Conservation (phyloP, 1,284 basidiomycete species). For the Papiliotrema terrestris region DNA sequence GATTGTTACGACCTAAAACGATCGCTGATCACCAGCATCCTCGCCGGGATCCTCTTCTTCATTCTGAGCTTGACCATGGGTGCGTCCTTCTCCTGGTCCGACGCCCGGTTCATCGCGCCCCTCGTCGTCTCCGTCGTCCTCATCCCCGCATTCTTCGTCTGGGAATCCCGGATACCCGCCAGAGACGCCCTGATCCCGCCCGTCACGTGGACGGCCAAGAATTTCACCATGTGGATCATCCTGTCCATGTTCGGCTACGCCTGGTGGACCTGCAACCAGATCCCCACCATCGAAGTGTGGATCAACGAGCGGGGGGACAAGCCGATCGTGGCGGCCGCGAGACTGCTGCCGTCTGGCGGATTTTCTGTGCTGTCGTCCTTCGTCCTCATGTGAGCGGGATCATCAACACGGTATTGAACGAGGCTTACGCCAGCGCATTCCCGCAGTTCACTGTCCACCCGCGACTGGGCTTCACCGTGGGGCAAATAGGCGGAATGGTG, state of each 20-base stretch:
- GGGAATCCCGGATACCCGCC: slow-evolving; percentile 24
- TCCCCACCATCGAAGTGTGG: slow-evolving; percentile 17
- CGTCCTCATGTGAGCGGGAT: slow-evolving; percentile 8
- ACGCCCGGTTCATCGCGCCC: slow-evolving; percentile 22
- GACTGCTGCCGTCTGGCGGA: slow-evolving; percentile 5
- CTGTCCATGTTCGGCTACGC: slow-evolving; percentile 22
- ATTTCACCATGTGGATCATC: slow-evolving; percentile 28
- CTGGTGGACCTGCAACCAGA: slow-evolving; percentile 20
- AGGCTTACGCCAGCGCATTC: slow-evolving; percentile 1
- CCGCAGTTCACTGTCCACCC: slow-evolving; percentile 2
- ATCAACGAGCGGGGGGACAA: slow-evolving; percentile 10
- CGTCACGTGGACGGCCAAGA: slow-evolving; percentile 30
- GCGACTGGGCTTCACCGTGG: slow-evolving; percentile 6
- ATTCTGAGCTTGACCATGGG: slow-evolving; percentile 31
- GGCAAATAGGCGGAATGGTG: slow-evolving; percentile 15
- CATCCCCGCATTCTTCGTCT: slow-evolving; percentile 31
- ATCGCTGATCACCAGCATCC: slow-evolving; percentile 5
- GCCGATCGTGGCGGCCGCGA: slow-evolving; percentile 15
- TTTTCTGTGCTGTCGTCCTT: slow-evolving; percentile 4
- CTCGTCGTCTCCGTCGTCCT: slow-evolving; percentile 17
- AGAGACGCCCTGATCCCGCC: slow-evolving; percentile 29
- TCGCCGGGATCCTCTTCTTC: slow-evolving; percentile 16
- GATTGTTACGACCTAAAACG: too few species aligned
- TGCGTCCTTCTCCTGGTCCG: slow-evolving; percentile 22
- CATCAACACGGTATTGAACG: not conserved